Percentiles rank a stretch among this genome's conserved stretches.
Evolutionary conservation across 306 rosid species (phyloP).

Genomic region (Heteromeles arbutifolia): DNA sequence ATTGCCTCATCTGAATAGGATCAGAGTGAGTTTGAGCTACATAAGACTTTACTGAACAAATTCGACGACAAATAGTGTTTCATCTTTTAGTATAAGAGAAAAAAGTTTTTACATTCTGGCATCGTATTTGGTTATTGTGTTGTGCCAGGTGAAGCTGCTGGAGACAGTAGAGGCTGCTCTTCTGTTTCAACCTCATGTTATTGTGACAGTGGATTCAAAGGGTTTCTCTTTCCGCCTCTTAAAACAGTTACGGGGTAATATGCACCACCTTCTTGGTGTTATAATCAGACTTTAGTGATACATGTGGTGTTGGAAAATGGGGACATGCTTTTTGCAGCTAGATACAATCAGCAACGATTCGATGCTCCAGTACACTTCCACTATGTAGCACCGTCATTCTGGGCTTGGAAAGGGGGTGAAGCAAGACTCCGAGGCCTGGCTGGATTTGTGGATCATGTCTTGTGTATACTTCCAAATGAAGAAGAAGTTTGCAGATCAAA

Average conservation of each 20-base stretch:
- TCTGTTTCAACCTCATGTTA: constrained; percentile 74
- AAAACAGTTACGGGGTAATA: constrained; percentile 74
- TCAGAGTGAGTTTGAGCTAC: constrained; percentile 56
- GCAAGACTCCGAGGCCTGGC: constrained; percentile 65
- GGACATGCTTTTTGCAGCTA: constrained; percentile 71
- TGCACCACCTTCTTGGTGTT: constrained; percentile 18
- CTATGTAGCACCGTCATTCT: constrained; percentile 86
- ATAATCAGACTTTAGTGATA: constrained; percentile 21
- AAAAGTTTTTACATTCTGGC: background rate
- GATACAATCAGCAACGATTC: constrained; percentile 30
- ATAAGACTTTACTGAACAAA: background rate
- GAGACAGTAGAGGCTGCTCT: constrained; percentile 70
- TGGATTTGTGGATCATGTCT: constrained; percentile 69
- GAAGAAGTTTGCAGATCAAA: constrained; percentile 67
- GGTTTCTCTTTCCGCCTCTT: constrained; percentile 86
- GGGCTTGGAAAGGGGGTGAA: constrained; percentile 99
- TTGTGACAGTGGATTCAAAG: constrained; percentile 74
- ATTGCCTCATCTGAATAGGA: constrained; percentile 55
- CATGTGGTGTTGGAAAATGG: constrained; percentile 28
- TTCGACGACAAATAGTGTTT: background rate
- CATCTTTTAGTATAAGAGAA: background rate
- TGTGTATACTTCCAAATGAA: constrained; percentile 91
- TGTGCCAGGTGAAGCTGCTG: constrained; percentile 58
- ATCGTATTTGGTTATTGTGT: background rate
- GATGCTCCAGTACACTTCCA: constrained; percentile 66